Evolutionary conservation across 2,329 filamentous ascomycete species (phyloP), one percentile per base, ranked within the genome.

Genomic region (Fusarium sp.): DNA sequence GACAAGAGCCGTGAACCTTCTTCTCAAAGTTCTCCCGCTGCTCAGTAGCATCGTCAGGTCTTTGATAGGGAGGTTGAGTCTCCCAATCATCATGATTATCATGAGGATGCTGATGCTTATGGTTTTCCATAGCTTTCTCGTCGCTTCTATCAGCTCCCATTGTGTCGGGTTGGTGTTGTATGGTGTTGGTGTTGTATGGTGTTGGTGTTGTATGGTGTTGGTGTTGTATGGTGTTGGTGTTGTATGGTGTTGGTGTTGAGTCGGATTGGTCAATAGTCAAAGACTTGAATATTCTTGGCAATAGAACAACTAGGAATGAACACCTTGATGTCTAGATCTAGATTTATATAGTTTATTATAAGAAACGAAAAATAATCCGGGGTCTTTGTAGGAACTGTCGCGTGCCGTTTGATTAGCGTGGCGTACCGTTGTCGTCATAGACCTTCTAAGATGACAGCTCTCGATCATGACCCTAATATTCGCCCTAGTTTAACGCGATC

Each of bases 1-100:
- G 91, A 78, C 94, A 97, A 2, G 77, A 75, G 2, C 78, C 79
- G 6, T 73, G 67, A 24, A 78, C 45, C 22, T 72, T 72, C n/a
- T 65, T 66, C 8, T 69, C 57, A 51, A 78, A 78, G 1, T 53
- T 58, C 9, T 67, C 58, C 22, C 54, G 56, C 31, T 60, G 53
- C 1, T 57, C 40, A 3, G 52, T 49, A 7, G 62, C 42, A 2
- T 62, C 50, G 17, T 66, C 54, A 0, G 75, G 75, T 7, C 58
- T 53, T 34, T 62, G 69, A 38, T 77, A 77, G 0, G 75, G 75
- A 11, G 75, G 75, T 1, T 65, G 59, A 1, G 62, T 54, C 10
- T 63, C 48, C 73, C 76, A 77, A 4, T 13, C 18, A 15, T 74
- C 42, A 6, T 63, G 43, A 1, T 66, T 61, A 11, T 66, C 63